Evolutionary conservation across 495 filamentous ascomycete genomes (phyloP), one percentile per base, ranked within the genome.

Genomic region (Tuber umbilicatum): DNA sequence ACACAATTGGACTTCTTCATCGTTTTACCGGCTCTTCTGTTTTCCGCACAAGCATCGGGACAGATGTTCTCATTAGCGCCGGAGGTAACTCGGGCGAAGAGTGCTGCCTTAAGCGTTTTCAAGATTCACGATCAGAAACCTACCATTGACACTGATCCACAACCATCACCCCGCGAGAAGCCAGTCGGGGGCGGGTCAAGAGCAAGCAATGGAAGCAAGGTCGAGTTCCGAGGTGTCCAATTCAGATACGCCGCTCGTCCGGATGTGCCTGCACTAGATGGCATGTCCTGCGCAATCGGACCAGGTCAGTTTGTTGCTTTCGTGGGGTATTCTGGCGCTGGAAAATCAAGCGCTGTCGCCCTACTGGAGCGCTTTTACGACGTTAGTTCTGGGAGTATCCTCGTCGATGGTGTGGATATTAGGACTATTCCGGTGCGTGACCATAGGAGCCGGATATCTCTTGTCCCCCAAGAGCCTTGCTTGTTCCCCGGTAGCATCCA

Each of bases 61-160:
- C 89, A 91, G 78, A 88, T 91, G 84, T 91, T 91, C 77, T 86
- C 86, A 7, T 84, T 91, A 1, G 89, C 89, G 0, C 88, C 89
- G 0, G 89, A 90, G 72, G 82, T 91, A 19, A 88, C 89, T 17
- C 87, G 86, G 64, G 89, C 89, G 5, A 82, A 78, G 47, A 78
- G 85, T 17, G 85, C 88, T 10, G 86, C 85, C 68, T 84, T 84
- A 35, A 81, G 70, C 35, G 79, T 82, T n/a, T 78, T 83, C 64
- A 69, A 69, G 37, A 50, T 83, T 27, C 81, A 83, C 39, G 78
- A 82, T 55, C 80, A 82, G 55, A 75, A 60, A 37, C 74, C 81
- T 16, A 78, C 73, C 23, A 82, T 82, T n/a, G 81, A 82, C 73
- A 67, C 47, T 27, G 74, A 78, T 64, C n/a, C n/a, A 23, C 42